Conservation (phyloP, 257 asterid genomes). For the Fraxinus pennsylvanica region DNA sequence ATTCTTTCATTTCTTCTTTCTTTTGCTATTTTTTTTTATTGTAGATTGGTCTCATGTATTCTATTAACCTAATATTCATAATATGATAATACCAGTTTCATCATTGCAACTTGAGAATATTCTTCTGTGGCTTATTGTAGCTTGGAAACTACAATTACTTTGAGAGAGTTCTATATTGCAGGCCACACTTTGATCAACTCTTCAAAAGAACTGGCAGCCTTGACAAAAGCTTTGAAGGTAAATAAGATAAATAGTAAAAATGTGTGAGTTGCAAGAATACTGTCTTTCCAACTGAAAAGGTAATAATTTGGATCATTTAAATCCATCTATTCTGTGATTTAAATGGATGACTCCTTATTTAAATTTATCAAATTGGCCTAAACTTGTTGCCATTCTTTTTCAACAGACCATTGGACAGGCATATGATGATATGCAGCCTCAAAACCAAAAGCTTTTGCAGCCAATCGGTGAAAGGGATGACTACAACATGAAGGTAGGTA, state of each 20-base stretch:
- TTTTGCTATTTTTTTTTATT: no score
- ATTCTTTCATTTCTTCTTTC: no score
- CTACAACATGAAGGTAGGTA: no score
- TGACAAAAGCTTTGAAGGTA: constrained; percentile 96
- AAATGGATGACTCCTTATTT: no score
- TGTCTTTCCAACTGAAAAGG: constrained; percentile 95
- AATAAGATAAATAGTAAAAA: constrained; percentile 16
- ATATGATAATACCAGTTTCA: background rate
- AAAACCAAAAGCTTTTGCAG: no score
- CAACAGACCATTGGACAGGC: no score
- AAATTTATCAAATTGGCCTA: no score
- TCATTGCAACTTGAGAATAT: background rate
- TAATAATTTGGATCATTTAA: constrained; percentile 21
- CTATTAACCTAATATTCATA: no score
- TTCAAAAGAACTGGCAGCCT: constrained; percentile 95
- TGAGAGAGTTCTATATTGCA: constrained; percentile 95
- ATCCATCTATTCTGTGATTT: background rate
- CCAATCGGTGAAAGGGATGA: no score
- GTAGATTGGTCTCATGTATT: no score
- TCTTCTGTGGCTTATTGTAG: constrained; percentile 37
- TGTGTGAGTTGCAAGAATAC: constrained; percentile 77
- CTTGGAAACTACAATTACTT: constrained; percentile 90
- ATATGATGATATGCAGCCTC: no score
- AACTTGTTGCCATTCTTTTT: no score
- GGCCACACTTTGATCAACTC: constrained; percentile 99